Evolutionary conservation across 345 rosid genomes (phyloP).

Genomic region (Rhodamnia argentea): DNA sequence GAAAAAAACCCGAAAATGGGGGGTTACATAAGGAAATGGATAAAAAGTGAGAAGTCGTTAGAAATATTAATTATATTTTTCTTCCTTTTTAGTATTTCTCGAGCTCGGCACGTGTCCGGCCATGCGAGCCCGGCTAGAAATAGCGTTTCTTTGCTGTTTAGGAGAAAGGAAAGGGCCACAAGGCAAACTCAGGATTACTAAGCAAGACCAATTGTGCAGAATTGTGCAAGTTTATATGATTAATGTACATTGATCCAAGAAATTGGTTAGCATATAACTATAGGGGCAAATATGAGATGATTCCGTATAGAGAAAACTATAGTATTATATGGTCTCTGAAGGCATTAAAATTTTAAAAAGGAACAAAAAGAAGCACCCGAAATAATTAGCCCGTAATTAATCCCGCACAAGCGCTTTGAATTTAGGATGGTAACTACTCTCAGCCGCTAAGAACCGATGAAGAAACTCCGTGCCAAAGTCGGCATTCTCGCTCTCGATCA

Average conservation of each 20-base stretch:
- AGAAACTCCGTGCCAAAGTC: constrained; percentile 9
- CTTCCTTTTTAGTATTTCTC: too few species aligned
- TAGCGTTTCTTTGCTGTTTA: too few species aligned
- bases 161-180: background rate
- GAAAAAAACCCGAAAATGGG: too few species aligned
- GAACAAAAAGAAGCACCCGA: background rate
- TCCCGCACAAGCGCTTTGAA: constrained; percentile 15
- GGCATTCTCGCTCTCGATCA: background rate
- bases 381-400: constrained; percentile 1
- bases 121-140: too few species aligned
- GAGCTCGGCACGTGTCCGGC: too few species aligned
- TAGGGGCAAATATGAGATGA: background rate
- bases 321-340: background rate
- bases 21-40: too few species aligned
- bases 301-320: background rate
- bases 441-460: constrained; percentile 13
- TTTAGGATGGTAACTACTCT: background rate
- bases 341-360: background rate
- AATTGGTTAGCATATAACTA: background rate
- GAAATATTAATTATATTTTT: too few species aligned
- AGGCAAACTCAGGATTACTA: background rate
- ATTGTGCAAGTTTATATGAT: background rate
- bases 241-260: background rate
- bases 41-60: too few species aligned
- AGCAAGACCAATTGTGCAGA: background rate